Evolutionary conservation across 148 eudicot genomes (phyloP).

Genomic region (Dianthus caryophyllus): DNA sequence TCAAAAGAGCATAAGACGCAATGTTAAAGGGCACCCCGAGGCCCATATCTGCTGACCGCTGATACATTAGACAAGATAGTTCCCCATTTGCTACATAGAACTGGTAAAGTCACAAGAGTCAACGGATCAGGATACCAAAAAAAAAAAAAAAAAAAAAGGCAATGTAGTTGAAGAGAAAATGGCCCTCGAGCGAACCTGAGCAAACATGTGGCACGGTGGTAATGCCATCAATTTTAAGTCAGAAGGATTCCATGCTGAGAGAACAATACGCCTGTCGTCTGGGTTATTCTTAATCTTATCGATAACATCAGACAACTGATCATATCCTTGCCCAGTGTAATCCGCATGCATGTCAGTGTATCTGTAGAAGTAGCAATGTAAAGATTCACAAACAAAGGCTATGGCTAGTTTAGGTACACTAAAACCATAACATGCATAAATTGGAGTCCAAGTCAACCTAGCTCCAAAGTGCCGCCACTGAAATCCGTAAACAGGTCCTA

Average conservation of each 20-base stretch:
- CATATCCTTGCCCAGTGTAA: slow-evolving; percentile 89
- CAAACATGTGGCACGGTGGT: slow-evolving; percentile 94
- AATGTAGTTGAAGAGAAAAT: not conserved
- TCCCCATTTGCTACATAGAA: slow-evolving; percentile 91
- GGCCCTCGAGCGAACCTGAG: slow-evolving; percentile 43
- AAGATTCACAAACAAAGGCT: not conserved
- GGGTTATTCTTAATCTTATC: slow-evolving; percentile 85
- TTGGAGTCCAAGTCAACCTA: slow-evolving; percentile 38
- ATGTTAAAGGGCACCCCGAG: slow-evolving; percentile 96
- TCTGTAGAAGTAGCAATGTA: slow-evolving; percentile 32
- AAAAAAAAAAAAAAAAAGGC: too few species aligned
- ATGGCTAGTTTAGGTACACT: not conserved
- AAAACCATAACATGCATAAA: not conserved
- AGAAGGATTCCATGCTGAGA: slow-evolving; percentile 96
- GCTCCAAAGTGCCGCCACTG: slow-evolving; percentile 99
- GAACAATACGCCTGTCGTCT: slow-evolving; percentile 80
- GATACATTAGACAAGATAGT: slow-evolving; percentile 94
- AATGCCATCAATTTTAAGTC: slow-evolving; percentile 86
- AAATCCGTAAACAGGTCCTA: slow-evolving; percentile 95
- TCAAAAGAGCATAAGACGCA: slow-evolving; percentile 80
- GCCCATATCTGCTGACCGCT: slow-evolving; percentile 98
- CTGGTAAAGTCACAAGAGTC: slow-evolving; percentile 33
- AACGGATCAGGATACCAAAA: slow-evolving; percentile 1
- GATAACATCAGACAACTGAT: slow-evolving; percentile 79
- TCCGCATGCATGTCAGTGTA: slow-evolving; percentile 88